Conservation (phyloP, 257 asterid genomes). For the Jaltomata sinuosa region DNA sequence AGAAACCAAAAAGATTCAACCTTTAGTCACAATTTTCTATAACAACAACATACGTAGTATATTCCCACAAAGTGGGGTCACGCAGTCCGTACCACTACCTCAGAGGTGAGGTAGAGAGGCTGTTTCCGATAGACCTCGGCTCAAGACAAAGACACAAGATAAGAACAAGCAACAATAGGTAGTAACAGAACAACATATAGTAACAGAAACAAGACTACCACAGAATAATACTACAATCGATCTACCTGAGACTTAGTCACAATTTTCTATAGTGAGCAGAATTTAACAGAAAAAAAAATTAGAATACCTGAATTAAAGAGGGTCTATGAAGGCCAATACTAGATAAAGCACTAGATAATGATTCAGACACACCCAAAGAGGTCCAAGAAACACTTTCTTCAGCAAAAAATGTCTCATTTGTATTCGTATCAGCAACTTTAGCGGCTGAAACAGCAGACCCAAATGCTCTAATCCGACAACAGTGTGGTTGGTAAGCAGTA, state of each 20-base stretch:
- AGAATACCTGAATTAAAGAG: constrained; percentile 72
- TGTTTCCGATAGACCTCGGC: no score
- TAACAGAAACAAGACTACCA: no score
- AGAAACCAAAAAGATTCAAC: not conserved
- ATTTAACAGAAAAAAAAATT: not conserved
- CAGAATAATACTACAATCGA: no score
- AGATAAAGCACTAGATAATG: constrained; percentile 48
- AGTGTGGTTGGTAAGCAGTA: not conserved
- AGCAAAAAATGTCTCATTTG: constrained; percentile 63
- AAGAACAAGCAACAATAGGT: no score
- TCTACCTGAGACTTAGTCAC: no score
- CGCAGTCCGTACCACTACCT: no score
- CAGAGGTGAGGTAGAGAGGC: no score
- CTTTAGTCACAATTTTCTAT: no score
- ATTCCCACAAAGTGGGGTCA: no score
- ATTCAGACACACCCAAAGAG: constrained; percentile 70
- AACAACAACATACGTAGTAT: no score
- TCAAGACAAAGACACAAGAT: no score
- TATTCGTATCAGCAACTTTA: constrained; percentile 15
- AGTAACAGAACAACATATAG: no score
- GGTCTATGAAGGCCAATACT: constrained; percentile 70
- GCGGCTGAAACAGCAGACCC: constrained; percentile 27
- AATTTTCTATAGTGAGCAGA: not conserved
- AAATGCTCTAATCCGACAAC: constrained; percentile 22
- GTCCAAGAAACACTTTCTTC: constrained; percentile 74